Conservation (phyloP, 192 early-diverging fungal species). For the Coemansia sp. region DNA sequence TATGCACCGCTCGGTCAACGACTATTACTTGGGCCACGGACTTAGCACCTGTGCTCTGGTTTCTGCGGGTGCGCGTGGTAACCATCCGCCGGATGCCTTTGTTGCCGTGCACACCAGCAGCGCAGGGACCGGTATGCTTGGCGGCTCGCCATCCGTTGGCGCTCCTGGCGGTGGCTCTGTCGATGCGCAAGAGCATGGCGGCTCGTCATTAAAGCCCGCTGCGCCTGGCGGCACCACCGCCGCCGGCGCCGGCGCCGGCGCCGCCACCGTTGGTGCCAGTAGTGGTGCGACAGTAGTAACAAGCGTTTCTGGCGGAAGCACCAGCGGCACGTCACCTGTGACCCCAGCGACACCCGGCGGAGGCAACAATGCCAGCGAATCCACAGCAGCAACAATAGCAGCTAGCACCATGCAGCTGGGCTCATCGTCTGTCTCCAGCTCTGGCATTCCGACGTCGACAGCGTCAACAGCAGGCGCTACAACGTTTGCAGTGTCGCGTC, state of each 20-base stretch:
- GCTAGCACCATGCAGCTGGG: neutral
- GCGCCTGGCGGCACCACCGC: neutral
- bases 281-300: neutral
- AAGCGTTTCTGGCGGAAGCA: neutral
- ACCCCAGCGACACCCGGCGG: neutral
- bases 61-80: neutral
- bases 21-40: constrained; percentile 17
- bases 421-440: neutral
- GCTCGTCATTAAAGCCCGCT: neutral
- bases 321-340: neutral
- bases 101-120: neutral
- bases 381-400: neutral
- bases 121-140: neutral
- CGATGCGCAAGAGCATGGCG: neutral
- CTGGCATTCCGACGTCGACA: neutral
- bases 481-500: constrained; percentile 15
- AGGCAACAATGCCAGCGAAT: constrained; percentile 5
- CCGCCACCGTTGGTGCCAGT: neutral
- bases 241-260: neutral
- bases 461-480: neutral
- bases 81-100: constrained; percentile 27
- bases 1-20: constrained; percentile 24
- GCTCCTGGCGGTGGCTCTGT: neutral
- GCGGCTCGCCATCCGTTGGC: neutral
- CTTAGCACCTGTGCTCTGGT: constrained; percentile 8